A percentile compares a stretch with the other conserved stretches of the same genome.
Conservation (phyloP, 768 basidiomycete genomes). For the Tulasnella sp. region DNA sequence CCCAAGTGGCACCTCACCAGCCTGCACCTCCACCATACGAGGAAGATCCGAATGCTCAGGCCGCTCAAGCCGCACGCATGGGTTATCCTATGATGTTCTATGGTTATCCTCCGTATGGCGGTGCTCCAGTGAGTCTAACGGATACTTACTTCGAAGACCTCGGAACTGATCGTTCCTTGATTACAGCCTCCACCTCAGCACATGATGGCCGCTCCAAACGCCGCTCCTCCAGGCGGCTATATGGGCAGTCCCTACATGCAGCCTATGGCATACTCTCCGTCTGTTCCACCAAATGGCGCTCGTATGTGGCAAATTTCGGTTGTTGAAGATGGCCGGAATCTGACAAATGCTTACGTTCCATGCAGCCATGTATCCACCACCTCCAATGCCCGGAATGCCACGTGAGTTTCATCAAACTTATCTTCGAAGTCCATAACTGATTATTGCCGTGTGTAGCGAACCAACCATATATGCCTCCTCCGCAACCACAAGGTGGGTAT, state of each 20-base stretch:
- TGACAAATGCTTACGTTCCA: conserved; percentile 21
- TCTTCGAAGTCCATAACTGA: conserved; percentile 23
- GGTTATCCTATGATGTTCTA: conserved; percentile 55
- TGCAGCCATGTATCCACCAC: conserved; percentile 77
- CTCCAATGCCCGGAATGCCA: conserved; percentile 85
- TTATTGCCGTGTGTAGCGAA: conserved; percentile 52
- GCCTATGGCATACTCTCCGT: conserved; percentile 79
- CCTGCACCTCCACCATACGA: conserved; percentile 78
- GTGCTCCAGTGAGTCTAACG: conserved; percentile 59
- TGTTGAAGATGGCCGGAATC: conserved; percentile 26
- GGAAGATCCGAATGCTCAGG: conserved; percentile 69
- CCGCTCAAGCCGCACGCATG: conserved; percentile 49
- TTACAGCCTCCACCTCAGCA: conserved; percentile 50
- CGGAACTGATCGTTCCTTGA: conserved; percentile 12
- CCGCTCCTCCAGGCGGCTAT: conserved; percentile 74
- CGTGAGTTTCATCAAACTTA: conserved; percentile 56
- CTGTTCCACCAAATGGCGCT: conserved; percentile 76
- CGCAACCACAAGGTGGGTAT: conserved; percentile 69
- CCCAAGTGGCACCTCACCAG: conserved; percentile 58
- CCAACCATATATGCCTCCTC: conserved; percentile 77
- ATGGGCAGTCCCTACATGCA: conserved; percentile 84
- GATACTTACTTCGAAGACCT: conserved; percentile 24
- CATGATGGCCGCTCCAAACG: conserved; percentile 82
- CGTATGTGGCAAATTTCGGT: conserved; percentile 39
- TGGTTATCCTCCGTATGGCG: conserved; percentile 71